A percentile compares a stretch with the other conserved stretches of the same genome.
These are phyloP conservation scores for Phytophthora tentaculata DNA, from an alignment of 352 stramenopile genomes.

Conservation along the genomic window DNA sequence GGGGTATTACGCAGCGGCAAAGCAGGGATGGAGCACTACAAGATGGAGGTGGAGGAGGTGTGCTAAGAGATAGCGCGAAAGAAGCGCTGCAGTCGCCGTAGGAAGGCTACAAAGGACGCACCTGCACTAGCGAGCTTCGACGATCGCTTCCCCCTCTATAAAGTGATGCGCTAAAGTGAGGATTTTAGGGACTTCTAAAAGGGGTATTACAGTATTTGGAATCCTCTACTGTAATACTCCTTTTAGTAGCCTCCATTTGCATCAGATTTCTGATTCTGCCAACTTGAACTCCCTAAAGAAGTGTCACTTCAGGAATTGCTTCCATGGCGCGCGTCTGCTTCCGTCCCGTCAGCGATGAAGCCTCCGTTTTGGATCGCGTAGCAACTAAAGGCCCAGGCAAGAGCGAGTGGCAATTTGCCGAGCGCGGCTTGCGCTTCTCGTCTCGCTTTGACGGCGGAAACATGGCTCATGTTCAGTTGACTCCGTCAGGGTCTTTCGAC, in stretches of 20 bases:
- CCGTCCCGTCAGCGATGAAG: slow-evolving; percentile 9
- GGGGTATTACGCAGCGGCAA: background rate
- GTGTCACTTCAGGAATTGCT: background rate
- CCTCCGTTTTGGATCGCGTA: slow-evolving; percentile 18
- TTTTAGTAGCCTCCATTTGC: background rate
- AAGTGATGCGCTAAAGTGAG: slow-evolving; percentile 9
- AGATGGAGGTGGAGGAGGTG: background rate
- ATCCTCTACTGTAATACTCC: background rate
- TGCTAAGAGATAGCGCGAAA: background rate
- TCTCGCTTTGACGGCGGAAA: slow-evolving; percentile 81
- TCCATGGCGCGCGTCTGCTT: background rate
- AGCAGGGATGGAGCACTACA: background rate
- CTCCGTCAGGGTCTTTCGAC: slow-evolving; percentile 35
- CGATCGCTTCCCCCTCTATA: slow-evolving; percentile 16
- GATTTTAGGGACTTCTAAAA: slow-evolving; percentile 10
- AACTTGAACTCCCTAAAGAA: slow-evolving; percentile 4
- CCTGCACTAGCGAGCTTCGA: slow-evolving; percentile 4
- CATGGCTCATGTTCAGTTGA: slow-evolving; percentile 44
- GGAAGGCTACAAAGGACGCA: background rate
- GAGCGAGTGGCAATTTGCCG: slow-evolving; percentile 35
- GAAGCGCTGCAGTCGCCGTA: background rate
- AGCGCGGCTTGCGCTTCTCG: slow-evolving; percentile 60
- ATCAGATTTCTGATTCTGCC: slow-evolving; percentile 4
- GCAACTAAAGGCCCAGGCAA: slow-evolving; percentile 43
- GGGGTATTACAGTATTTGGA: background rate